Base-by-base conservation (phyloP, 345 rosid species). In the Nasturtium officinale region DNA sequence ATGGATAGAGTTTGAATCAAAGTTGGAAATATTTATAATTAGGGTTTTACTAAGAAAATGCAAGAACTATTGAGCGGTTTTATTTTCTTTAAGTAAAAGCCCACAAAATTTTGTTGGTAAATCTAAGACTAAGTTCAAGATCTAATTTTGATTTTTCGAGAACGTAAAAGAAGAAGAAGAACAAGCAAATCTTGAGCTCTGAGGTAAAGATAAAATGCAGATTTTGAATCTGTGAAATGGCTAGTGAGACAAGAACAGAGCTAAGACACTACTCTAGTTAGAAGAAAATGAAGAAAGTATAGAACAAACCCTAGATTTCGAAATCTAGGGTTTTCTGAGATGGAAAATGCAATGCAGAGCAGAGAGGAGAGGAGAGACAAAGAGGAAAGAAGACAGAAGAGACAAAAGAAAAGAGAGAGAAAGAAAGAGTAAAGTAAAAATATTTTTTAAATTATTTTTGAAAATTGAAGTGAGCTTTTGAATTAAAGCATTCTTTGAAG, bases 321-420 rank as follows among this genome's bases (percentile, higher is more conserved):
- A 51, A 72, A 71, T 61, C 69, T 61, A 82, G 79, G 83, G 83
- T 77, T 79, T 68, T 68, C 72, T 75, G 82, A 51, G 77, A 71
- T 69, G 72, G 55, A 73, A 66, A 78, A 67, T 51, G 65, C 64
- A 65, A 51, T 33, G 61, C 25, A 61, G 42, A 66, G 59, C 75
- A 72, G 56, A 62, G 68, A 23, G 26, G 56, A 62, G 68, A 23
- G 26, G 43, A 55, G 38, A 54, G 23, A 3, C 51, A 55, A 55
- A 23, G 37, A 46, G 32, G 10, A 60, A 38, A 65, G 77, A 59
- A 16, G 77, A 64, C 38, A 53, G 42, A 67, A 65, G 62, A 72
- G 70, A 51, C 59, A 75, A 69, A 53, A 26, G 48, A 54, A 50
- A 33, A 28, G 45, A 52, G 75, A 67, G 65, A 55, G 46, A 52